Percentiles rank a stretch among this genome's conserved stretches.
Evolutionary conservation across 139 green algal species (phyloP).

Genomic region (Mesotaenium endlicherianum): DNA sequence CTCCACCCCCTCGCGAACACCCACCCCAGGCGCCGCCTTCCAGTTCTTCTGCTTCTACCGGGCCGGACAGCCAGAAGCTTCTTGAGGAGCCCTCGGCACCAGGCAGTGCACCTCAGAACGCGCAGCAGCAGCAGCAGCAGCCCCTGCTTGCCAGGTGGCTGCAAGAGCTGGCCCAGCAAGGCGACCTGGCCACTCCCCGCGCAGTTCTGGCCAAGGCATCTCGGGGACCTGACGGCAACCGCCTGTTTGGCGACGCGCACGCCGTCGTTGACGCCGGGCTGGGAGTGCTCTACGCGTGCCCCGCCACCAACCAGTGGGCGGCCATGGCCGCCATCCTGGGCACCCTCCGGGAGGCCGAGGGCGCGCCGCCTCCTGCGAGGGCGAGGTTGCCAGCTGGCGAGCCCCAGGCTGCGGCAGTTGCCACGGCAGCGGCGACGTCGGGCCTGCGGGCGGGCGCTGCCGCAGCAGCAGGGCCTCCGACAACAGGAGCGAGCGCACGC

Average conservation of each 20-base stretch:
- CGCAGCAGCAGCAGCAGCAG: neutral
- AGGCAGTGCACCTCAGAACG: too few relatives aligned
- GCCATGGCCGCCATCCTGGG: neutral
- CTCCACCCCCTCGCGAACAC: neutral
- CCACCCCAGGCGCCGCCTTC: neutral
- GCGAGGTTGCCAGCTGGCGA: too few relatives aligned
- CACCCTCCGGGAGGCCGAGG: neutral
- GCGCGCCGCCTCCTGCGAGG: too few relatives aligned
- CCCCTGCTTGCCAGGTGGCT: constrained; percentile 9
- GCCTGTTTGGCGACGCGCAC: neutral
- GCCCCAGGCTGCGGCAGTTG: too few relatives aligned
- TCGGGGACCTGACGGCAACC: neutral
- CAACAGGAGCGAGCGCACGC: too few relatives aligned
- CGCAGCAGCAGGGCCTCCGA: too few relatives aligned
- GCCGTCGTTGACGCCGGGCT: constrained; percentile 20
- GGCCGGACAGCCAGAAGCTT: too few relatives aligned
- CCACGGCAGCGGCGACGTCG: too few relatives aligned
- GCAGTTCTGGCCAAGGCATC: neutral
- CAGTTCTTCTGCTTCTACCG: neutral
- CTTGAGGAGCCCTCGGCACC: too few relatives aligned
- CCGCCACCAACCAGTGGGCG: constrained; percentile 8
- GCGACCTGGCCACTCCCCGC: neutral
- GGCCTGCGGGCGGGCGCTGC: too few relatives aligned
- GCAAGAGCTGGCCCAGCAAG: neutral
- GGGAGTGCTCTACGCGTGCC: constrained; percentile 19